Conservation (phyloP, 1,284 basidiomycete species). For the Ustilago cynodontis region DNA sequence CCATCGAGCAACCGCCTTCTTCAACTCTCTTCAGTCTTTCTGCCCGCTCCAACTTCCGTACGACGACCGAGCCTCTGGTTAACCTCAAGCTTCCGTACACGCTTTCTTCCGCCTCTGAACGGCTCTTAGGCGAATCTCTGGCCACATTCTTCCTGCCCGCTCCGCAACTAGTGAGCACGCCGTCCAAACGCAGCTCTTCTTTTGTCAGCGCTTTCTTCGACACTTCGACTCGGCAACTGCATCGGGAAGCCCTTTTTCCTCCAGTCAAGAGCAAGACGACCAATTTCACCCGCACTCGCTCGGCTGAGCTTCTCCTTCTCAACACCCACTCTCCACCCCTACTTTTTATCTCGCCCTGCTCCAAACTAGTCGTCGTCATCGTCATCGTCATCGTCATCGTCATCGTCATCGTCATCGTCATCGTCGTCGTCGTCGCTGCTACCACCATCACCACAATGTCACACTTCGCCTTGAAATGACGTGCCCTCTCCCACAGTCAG, state of each 20-base stretch:
- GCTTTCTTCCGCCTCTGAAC: neutral
- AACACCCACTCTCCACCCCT: neutral
- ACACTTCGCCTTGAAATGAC: constrained; percentile 10
- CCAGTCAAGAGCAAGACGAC: too few relatives aligned
- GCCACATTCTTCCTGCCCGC: too few relatives aligned
- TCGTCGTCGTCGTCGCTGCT: neutral
- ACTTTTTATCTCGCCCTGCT: neutral
- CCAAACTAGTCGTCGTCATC: neutral
- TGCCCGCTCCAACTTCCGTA: neutral
- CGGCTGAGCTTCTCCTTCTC: too few relatives aligned
- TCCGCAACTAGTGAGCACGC: too few relatives aligned
- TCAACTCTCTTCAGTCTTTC: neutral
- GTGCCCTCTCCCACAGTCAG: constrained; percentile 8
- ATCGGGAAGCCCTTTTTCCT: too few relatives aligned
- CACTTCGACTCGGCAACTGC: neutral
- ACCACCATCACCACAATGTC: constrained; percentile 12
- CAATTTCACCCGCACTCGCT: too few relatives aligned
- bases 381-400: neutral
- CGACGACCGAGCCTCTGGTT: neutral
- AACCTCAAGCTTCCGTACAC: neutral
- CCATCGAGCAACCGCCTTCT: too few relatives aligned
- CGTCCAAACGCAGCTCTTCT: neutral
- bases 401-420: too few relatives aligned
- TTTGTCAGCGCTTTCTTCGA: neutral
- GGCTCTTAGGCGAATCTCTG: too few relatives aligned